Base-by-base conservation (phyloP, 306 rosid species). In the Hippophae rhamnoides region DNA sequence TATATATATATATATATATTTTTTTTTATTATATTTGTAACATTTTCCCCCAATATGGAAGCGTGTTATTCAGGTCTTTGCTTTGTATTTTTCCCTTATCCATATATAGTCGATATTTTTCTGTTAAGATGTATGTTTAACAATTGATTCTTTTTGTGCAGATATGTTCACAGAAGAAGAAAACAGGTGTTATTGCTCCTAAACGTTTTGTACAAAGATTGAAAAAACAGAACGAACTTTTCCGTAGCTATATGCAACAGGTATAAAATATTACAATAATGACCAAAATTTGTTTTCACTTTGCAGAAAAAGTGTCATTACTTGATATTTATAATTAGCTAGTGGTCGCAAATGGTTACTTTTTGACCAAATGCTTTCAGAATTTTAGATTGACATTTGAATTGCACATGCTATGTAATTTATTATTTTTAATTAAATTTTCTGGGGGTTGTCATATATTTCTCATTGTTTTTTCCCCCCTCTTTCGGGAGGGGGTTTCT, bases 171-270 rank as follows among this genome's bases (percentile, higher is more conserved):
- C 99, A 93, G 80, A 93, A 93, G 86, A 93, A 89, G 82, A 93
- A 93, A 79, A 93, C 99, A 1, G 99, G 99, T 65, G 99, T 93
- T 59, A 86, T 93, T 74, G 95, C 97, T 69, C 99, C 99, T 60
- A 93, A 89, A 72, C 90, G 99, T 55, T 89, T 93, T 68, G 97
- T 93, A 68, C 99, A 93, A 78, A 86, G 99, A 77, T 78, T 93
- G 79, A 93, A 82, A 71, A 93, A 93, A 66, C 95, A 93, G 75
- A 93, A 93, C 77, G 99, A 93, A 58, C 87, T 93, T 57, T 93
- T 93, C 62, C 97, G 99, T 49, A 82, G 99, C 79, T 93, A 86
- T 55, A 88, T 93, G 99, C 99, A 93, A 68, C 99, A 93, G 95
- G 99, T 93, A 75, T 52, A 64, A 58, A 52, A 31, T 31, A 2